phyloP scores from a whole-genome alignment of 805 yeast species.

The Komagataella ulmi region DNA sequence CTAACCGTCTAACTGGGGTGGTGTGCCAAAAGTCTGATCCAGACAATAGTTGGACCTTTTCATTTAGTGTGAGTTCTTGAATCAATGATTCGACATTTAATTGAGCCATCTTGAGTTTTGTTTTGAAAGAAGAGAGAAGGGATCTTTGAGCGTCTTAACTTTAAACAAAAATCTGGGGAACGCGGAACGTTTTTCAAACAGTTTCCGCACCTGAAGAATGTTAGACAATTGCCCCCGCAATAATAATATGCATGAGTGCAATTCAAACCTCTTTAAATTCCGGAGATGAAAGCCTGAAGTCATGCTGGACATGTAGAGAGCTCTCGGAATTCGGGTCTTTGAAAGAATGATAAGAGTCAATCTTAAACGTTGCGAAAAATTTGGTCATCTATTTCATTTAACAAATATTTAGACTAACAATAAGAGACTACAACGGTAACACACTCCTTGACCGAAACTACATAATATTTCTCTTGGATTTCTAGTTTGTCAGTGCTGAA shows the following conservation, averaged over 20 bases:
- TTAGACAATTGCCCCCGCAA: neutral
- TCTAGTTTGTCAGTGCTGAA: neutral
- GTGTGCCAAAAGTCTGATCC: conserved; percentile 28
- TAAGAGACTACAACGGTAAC: neutral
- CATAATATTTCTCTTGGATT: neutral
- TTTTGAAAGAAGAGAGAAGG: neutral
- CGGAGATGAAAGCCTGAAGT: neutral
- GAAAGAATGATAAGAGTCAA: neutral
- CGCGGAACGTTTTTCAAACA: neutral
- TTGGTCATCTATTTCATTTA: neutral
- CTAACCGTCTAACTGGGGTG: conserved; percentile 16
- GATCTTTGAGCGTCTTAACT: neutral
- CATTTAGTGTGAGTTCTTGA: conserved; percentile 9
- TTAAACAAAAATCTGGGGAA: neutral
- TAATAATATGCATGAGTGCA: neutral
- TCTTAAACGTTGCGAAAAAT: neutral
- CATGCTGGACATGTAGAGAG: neutral
- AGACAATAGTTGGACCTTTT: conserved; percentile 11
- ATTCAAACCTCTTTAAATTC: neutral
- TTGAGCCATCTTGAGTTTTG: neutral
- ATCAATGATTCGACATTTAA: conserved; percentile 1
- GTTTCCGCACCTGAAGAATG: neutral
- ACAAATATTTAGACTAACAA: neutral
- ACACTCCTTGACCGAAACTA: neutral
- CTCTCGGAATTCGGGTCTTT: neutral